Conservation (phyloP, 2,329 filamentous ascomycete species). For the Diplodia intermedia region DNA sequence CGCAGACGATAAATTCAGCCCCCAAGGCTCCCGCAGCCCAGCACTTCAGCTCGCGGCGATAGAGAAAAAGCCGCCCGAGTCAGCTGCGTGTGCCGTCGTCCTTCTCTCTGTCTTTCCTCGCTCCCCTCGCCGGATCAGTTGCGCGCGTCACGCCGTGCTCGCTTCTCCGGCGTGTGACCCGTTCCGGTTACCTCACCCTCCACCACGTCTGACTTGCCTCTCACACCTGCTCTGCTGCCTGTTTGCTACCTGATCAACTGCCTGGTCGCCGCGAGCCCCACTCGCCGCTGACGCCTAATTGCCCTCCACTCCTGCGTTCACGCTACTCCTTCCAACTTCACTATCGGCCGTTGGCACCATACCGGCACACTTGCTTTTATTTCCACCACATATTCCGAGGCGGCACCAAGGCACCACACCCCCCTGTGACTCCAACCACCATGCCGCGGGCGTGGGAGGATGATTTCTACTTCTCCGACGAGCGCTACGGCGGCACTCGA, state of each 20-base stretch:
- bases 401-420: conserved; percentile 9
- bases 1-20: conserved; percentile 10
- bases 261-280: conserved; percentile 1
- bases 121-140: conserved; percentile 12
- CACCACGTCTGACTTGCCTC: conserved; percentile 20
- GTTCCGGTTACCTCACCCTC: conserved; percentile 28
- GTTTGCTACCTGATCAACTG: conserved; percentile 21
- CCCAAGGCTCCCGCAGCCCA: conserved; percentile 27
- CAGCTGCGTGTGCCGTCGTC: conserved; percentile 7
- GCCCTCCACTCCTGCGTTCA: background rate
- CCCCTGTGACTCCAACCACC: conserved; percentile 9
- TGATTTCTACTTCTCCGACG: conserved; percentile 19
- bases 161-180: conserved; percentile 24
- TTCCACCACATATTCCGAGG: background rate
- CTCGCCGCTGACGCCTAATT: conserved; percentile 23
- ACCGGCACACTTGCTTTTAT: background rate
- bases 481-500: conserved; percentile 15
- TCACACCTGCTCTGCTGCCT: conserved; percentile 18
- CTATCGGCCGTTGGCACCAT: conserved; percentile 2
- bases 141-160: conserved; percentile 29
- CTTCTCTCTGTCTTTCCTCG: conserved; percentile 15
- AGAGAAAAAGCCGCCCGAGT: conserved; percentile 25
- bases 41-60: conserved; percentile 8
- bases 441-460: conserved; percentile 17
- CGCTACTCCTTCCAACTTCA: conserved; percentile 4